Percentiles rank a stretch among this genome's conserved stretches.
Conservation (phyloP, 495 filamentous ascomycete genomes). For the Podospora tetraspora region DNA sequence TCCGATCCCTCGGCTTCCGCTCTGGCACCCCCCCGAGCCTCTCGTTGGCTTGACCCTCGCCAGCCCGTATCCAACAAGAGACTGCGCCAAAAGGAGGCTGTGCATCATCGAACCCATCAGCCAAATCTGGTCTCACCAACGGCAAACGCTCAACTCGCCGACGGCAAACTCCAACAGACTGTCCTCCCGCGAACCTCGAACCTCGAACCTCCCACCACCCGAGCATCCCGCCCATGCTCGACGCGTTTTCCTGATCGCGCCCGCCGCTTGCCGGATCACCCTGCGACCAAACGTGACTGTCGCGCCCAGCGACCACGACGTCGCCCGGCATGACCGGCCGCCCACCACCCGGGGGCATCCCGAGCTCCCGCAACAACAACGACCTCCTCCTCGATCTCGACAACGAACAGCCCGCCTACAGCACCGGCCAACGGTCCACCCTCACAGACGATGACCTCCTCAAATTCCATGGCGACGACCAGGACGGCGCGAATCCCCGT, state of each 20-base stretch:
- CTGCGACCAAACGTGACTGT: slow-evolving; percentile 34
- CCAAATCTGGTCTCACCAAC: neutral
- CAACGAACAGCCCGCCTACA: slow-evolving; percentile 63
- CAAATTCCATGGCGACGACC: slow-evolving; percentile 61
- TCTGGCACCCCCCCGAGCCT: neutral
- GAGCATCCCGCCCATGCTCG: slow-evolving; percentile 11
- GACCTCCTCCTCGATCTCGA: slow-evolving; percentile 75
- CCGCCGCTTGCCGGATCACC: slow-evolving; percentile 25
- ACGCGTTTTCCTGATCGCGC: slow-evolving; percentile 5
- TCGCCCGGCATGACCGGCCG: slow-evolving; percentile 62
- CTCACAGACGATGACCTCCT: slow-evolving; percentile 74
- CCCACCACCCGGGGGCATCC: slow-evolving; percentile 54
- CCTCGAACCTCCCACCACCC: neutral
- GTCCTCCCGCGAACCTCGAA: neutral
- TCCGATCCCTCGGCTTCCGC: slow-evolving; percentile 1
- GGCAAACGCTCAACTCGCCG: neutral
- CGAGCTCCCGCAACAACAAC: slow-evolving; percentile 58
- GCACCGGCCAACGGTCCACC: slow-evolving; percentile 62
- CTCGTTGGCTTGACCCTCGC: neutral
- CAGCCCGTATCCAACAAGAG: slow-evolving; percentile 18
- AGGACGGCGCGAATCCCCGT: slow-evolving; percentile 58
- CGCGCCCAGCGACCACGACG: slow-evolving; percentile 17
- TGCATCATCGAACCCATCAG: slow-evolving; percentile 20
- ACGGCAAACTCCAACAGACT: neutral
- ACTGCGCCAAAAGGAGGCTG: slow-evolving; percentile 33